Conservation (phyloP, 176 grass and related monocot species). For the Aegilops umbellulata region DNA sequence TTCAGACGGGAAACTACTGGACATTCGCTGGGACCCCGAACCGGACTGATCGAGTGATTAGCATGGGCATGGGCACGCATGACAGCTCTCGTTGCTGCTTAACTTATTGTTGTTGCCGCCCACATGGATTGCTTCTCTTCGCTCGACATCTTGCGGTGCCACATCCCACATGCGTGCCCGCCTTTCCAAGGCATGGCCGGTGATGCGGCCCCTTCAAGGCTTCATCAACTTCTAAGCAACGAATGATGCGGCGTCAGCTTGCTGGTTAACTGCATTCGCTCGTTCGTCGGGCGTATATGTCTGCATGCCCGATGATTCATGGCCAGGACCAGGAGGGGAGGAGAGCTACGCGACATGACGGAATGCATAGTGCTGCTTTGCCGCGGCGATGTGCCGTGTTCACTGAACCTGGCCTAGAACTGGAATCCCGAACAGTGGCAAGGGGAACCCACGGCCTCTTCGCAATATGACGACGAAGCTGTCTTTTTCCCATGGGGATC, state of each 20-base stretch:
- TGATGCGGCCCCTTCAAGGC: not conserved
- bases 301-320: not conserved
- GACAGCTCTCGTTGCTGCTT: not conserved
- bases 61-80: not conserved
- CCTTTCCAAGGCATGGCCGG: not conserved
- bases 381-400: not conserved
- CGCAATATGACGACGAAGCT: too few species aligned
- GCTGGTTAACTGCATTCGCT: not conserved
- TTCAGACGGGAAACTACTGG: too few species aligned
- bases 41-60: not conserved
- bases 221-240: not conserved
- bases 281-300: not conserved
- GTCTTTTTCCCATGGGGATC: not conserved
- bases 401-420: constrained; percentile 32
- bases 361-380: not conserved
- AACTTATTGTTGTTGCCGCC: not conserved
- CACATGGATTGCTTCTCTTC: constrained; percentile 33
- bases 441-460: not conserved
- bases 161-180: constrained; percentile 17
- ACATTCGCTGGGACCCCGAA: not conserved
- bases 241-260: not conserved
- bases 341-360: not conserved
- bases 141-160: not conserved
- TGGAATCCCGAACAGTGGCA: not conserved
- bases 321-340: not conserved